Evolutionary conservation across 805 yeast species (phyloP).

Genomic region (Teunomyces kruisii): DNA sequence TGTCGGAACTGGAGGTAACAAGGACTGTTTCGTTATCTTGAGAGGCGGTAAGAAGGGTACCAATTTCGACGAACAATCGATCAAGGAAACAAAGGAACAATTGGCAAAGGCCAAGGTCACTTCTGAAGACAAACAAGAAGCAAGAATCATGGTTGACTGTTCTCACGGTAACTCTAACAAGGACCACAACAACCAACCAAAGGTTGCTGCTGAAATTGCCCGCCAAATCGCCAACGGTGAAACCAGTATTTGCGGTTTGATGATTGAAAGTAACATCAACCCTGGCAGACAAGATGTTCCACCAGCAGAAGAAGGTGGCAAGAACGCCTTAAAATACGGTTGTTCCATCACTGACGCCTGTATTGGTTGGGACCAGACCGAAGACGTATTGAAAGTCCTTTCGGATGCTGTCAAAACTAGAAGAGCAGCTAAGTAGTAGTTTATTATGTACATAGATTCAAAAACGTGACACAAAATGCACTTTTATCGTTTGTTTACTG

Average conservation of each 20-base stretch:
- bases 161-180: conserved; percentile 95
- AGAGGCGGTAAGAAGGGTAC: conserved; percentile 97
- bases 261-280: conserved; percentile 91
- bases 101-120: conserved; percentile 52
- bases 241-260: conserved; percentile 79
- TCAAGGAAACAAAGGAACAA: conserved; percentile 62
- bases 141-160: conserved; percentile 91
- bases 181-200: conserved; percentile 90
- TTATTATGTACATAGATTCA: background rate
- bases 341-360: conserved; percentile 98
- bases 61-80: conserved; percentile 77
- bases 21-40: conserved; percentile 84
- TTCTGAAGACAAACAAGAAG: conserved; percentile 46
- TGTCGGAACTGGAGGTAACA: conserved; percentile 92
- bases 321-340: conserved; percentile 76
- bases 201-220: conserved; percentile 74
- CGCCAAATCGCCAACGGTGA: conserved; percentile 80
- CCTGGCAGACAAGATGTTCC: conserved; percentile 95
- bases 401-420: conserved; percentile 80
- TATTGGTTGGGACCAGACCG: conserved; percentile 87
- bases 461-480: background rate
- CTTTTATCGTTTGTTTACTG: too few species aligned
- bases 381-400: conserved; percentile 62
- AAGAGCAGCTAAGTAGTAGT: conserved; percentile 42
- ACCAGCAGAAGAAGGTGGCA: conserved; percentile 63